A percentile compares a stretch with the other conserved stretches of the same genome.
Evolutionary conservation across 768 basidiomycete species (phyloP).

Genomic region (Termitomyces sp.): DNA sequence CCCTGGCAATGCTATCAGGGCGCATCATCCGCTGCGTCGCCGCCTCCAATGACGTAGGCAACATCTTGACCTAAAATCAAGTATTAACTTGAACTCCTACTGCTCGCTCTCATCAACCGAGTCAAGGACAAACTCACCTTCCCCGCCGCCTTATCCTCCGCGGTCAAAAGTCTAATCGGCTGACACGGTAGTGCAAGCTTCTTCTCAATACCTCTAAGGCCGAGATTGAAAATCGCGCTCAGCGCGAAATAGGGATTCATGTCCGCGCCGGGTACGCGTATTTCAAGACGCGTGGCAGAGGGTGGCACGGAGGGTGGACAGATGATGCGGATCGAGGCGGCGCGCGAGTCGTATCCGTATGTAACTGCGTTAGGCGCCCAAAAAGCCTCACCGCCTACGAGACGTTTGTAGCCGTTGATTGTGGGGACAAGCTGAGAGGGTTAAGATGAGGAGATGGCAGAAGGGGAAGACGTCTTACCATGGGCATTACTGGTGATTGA

Average conservation of each 20-base stretch:
- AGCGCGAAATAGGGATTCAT: conserved; percentile 93
- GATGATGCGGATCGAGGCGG: conserved; percentile 89
- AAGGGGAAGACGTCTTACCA: conserved; percentile 43
- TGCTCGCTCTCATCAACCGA: conserved; percentile 19
- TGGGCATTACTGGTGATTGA: conserved; percentile 60
- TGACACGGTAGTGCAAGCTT: conserved; percentile 64
- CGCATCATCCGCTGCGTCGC: conserved; percentile 83
- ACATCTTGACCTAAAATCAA: conserved; percentile 57
- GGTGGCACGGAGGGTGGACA: conserved; percentile 85
- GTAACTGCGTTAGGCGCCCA: conserved; percentile 94
- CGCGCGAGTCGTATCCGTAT: conserved; percentile 95
- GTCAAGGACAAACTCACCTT: conserved; percentile 36
- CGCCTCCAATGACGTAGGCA: conserved; percentile 76
- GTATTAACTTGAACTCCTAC: not conserved
- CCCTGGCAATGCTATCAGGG: conserved; percentile 76
- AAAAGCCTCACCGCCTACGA: conserved; percentile 90
- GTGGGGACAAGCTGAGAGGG: conserved; percentile 71
- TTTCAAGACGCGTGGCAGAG: conserved; percentile 84
- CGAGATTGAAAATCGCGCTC: conserved; percentile 84
- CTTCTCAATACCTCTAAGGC: conserved; percentile 84
- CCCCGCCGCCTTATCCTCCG: conserved; percentile 56
- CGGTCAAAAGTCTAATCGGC: conserved; percentile 62
- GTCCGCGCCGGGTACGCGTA: conserved; percentile 95
- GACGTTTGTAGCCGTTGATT: conserved; percentile 96
- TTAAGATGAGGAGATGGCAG: not conserved